A percentile compares a stretch with the other conserved stretches of the same genome.
Conservation (phyloP, 139 green algal genomes). For the Trebouxia sp. region DNA sequence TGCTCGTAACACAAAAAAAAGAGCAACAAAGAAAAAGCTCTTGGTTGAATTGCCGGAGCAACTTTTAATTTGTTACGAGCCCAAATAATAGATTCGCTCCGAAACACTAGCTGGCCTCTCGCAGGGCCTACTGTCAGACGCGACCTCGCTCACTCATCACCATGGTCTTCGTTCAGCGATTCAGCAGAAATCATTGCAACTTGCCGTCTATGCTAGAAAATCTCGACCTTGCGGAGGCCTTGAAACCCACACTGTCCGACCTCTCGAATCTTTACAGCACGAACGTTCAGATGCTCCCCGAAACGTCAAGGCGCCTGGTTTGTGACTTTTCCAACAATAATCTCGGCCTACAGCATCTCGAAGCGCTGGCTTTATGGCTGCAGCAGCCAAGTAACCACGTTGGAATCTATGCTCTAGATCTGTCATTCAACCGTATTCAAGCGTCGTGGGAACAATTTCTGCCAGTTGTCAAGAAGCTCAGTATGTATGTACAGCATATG, state of each 20-base stretch:
- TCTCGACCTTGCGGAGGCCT: neutral
- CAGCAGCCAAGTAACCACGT: neutral
- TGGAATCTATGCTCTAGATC: slow-evolving; percentile 12
- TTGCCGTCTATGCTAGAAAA: neutral
- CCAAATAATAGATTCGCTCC: no score
- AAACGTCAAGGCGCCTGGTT: slow-evolving; percentile 11
- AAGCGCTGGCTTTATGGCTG: neutral
- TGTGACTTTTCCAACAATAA: slow-evolving; percentile 24
- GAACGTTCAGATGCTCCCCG: neutral
- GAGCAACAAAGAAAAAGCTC: no score
- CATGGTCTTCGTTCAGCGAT: neutral
- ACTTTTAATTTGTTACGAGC: no score
- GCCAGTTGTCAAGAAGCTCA: neutral
- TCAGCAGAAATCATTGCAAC: neutral
- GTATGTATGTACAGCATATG: slow-evolving; percentile 18
- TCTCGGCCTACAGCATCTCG: slow-evolving; percentile 1
- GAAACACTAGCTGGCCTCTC: slow-evolving; percentile 2
- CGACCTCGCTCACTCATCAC: neutral
- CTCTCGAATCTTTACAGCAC: neutral
- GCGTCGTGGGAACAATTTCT: slow-evolving; percentile 4
- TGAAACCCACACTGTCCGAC: neutral
- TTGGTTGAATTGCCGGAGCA: no score
- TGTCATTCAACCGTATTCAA: slow-evolving; percentile 14
- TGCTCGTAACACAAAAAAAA: no score
- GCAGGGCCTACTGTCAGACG: neutral